A percentile compares a stretch with the other conserved stretches of the same genome.
These are phyloP conservation scores for Tilletia setariae DNA, from an alignment of 1,284 basidiomycete species.

Conservation along the genomic window DNA sequence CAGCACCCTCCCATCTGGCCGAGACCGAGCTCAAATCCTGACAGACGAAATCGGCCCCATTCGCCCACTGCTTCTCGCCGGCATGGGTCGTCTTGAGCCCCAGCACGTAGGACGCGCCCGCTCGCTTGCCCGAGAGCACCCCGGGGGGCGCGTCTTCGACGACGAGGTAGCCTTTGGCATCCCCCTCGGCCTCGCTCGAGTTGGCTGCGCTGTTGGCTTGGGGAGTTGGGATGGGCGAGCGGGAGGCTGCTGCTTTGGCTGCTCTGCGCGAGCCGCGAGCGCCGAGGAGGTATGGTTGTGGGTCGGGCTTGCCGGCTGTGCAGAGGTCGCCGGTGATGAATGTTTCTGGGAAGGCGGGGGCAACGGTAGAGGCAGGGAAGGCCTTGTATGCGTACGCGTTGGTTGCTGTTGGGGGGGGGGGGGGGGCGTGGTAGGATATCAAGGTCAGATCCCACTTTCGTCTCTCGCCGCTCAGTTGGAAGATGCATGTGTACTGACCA, in stretches of 20 bases:
- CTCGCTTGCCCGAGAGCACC: slow-evolving; percentile 40
- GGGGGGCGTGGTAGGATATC: neutral
- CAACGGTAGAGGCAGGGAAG: slow-evolving; percentile 37
- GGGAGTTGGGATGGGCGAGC: neutral
- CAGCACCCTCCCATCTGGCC: slow-evolving; percentile 44
- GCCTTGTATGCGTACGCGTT: slow-evolving; percentile 47
- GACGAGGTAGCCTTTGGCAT: slow-evolving; percentile 45
- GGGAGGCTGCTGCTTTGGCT: neutral
- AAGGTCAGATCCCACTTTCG: neutral
- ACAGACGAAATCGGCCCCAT: slow-evolving; percentile 47
- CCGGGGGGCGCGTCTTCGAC: slow-evolving; percentile 53
- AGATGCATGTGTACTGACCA: slow-evolving; percentile 19
- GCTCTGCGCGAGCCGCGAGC: slow-evolving; percentile 22
- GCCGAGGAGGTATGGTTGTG: slow-evolving; percentile 49
- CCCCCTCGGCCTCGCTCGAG: slow-evolving; percentile 14
- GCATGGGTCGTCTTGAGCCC: slow-evolving; percentile 48
- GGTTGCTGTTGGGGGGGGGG: slow-evolving; percentile 35
- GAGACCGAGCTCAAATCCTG: slow-evolving; percentile 43
- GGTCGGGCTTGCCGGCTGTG: slow-evolving; percentile 48
- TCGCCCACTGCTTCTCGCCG: slow-evolving; percentile 39
- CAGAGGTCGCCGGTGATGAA: slow-evolving; percentile 50
- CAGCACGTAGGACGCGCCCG: slow-evolving; percentile 44
- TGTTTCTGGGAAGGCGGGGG: slow-evolving; percentile 29
- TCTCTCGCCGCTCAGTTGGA: too few relatives aligned
- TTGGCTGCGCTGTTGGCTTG: neutral